Percentiles rank a stretch among this genome's conserved stretches.
Evolutionary conservation across 2,329 filamentous ascomycete genomes (phyloP).

Genomic region (Pseudogymnoascus sp.): DNA sequence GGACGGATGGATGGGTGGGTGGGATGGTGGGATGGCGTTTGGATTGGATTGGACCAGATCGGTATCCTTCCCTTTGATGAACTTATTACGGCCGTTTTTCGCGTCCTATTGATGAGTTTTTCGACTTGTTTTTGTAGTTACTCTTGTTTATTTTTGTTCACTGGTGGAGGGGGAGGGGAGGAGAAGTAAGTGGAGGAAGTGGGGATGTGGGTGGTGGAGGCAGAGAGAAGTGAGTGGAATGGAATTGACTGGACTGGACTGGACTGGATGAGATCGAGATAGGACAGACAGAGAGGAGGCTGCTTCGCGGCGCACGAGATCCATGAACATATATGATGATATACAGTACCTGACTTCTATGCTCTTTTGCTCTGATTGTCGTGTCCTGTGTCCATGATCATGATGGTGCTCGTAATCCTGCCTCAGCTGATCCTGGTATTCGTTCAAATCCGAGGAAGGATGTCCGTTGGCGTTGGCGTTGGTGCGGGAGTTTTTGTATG

Average conservation of each 20-base stretch:
- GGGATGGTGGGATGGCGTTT: not conserved
- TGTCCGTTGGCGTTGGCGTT: not conserved
- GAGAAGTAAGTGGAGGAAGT: not conserved
- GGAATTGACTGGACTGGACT: not conserved
- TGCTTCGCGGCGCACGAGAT: constrained; percentile 5
- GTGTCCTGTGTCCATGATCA: not conserved
- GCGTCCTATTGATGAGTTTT: constrained; percentile 8
- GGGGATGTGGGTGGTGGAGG: not conserved
- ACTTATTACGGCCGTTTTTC: constrained; percentile 1
- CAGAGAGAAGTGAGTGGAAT: not conserved
- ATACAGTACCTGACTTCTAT: not conserved
- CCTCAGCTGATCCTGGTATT: not conserved
- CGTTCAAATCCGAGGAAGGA: not conserved
- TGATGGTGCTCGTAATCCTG: not conserved
- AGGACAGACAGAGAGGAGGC: constrained; percentile 7
- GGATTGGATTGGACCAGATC: constrained; percentile 6
- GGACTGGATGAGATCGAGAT: not conserved
- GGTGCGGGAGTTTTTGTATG: not conserved
- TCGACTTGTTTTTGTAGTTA: constrained; percentile 6
- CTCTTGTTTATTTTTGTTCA: not conserved
- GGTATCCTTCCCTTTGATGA: constrained; percentile 3
- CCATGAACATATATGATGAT: constrained; percentile 7
- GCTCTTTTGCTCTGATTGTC: not conserved
- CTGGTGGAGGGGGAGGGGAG: not conserved
- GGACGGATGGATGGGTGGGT: not conserved